A percentile compares a stretch with the other conserved stretches of the same genome.
phyloP scores from a whole-genome alignment of 2,329 filamentous ascomycete species.

The Purpureocillium takamizusanense region DNA sequence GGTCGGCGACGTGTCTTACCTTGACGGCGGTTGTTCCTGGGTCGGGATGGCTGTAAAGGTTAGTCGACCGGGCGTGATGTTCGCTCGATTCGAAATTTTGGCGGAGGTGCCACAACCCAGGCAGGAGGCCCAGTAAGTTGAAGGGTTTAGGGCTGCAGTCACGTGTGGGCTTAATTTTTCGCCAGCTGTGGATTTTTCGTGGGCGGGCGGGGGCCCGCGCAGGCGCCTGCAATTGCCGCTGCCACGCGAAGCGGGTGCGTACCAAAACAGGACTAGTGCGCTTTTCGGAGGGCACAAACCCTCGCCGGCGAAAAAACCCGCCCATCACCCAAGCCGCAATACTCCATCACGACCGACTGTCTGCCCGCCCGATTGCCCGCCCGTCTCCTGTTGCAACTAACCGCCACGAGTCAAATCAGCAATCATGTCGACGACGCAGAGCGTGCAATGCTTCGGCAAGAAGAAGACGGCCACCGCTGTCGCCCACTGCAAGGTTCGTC shows the following conservation, averaged over 20 bases:
- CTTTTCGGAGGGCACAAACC: slow-evolving; percentile 22
- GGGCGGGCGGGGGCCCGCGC: background rate
- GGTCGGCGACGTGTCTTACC: slow-evolving; percentile 19
- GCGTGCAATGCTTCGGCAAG: slow-evolving; percentile 99
- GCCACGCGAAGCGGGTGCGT: too few relatives aligned
- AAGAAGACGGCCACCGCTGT: slow-evolving; percentile 86
- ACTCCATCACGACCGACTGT: slow-evolving; percentile 6
- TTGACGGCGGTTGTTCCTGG: slow-evolving; percentile 30
- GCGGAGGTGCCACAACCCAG: slow-evolving; percentile 18
- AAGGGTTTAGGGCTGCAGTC: slow-evolving; percentile 25
- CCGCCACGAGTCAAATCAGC: slow-evolving; percentile 19
- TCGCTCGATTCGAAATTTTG: slow-evolving; percentile 25
- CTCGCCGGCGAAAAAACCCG: slow-evolving; percentile 16
- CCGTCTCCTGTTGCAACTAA: slow-evolving; percentile 7
- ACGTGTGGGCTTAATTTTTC: slow-evolving; percentile 13
- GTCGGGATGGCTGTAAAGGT: slow-evolving; percentile 23
- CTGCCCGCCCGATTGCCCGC: slow-evolving; percentile 2
- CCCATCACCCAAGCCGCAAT: background rate
- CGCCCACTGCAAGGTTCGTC: slow-evolving; percentile 84
- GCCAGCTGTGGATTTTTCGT: background rate
- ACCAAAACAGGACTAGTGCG: slow-evolving; percentile 16
- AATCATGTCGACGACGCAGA: slow-evolving; percentile 71
- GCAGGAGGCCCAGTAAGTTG: slow-evolving; percentile 9
- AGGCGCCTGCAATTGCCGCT: background rate
- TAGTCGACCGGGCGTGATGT: slow-evolving; percentile 22